Evolutionary conservation across 306 rosid genomes (phyloP).

Genomic region (Coriaria nepalensis): DNA sequence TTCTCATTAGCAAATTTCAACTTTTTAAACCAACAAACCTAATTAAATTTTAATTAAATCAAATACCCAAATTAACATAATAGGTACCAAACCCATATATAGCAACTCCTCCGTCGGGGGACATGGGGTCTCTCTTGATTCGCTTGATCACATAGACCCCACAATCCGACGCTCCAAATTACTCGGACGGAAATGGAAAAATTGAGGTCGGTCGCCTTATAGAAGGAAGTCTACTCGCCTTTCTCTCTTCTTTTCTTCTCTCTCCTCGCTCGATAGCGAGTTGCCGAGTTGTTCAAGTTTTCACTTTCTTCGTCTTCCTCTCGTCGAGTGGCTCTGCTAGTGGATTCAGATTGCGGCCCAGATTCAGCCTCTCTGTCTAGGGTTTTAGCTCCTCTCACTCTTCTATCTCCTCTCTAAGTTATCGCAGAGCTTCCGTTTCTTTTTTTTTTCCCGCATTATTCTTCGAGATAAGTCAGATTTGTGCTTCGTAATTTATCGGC

Average conservation of each 20-base stretch:
- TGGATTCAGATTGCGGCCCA: not conserved
- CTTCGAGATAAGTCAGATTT: not conserved
- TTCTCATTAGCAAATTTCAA: no score
- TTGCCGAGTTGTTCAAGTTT: not conserved
- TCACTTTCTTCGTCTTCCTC: not conserved
- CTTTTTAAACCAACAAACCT: no score
- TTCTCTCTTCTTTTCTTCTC: not conserved
- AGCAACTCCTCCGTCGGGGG: no score
- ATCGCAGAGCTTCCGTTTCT: not conserved
- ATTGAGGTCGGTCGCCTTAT: no score
- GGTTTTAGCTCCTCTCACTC: not conserved
- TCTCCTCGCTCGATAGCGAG: constrained; percentile 1
- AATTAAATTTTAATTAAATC: no score
- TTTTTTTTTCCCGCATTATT: not conserved
- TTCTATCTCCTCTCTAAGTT: not conserved
- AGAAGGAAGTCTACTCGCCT: no score
- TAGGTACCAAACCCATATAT: no score
- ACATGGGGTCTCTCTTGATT: no score
- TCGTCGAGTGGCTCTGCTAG: constrained; percentile 1
- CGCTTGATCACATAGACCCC: no score
- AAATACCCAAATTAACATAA: no score
- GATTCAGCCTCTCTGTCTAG: not conserved
- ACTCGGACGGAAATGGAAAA: no score
- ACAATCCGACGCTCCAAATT: no score
- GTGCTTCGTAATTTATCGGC: not conserved